Conservation (phyloP, 2,329 filamentous ascomycete genomes). For the Fusarium lyarnte region DNA sequence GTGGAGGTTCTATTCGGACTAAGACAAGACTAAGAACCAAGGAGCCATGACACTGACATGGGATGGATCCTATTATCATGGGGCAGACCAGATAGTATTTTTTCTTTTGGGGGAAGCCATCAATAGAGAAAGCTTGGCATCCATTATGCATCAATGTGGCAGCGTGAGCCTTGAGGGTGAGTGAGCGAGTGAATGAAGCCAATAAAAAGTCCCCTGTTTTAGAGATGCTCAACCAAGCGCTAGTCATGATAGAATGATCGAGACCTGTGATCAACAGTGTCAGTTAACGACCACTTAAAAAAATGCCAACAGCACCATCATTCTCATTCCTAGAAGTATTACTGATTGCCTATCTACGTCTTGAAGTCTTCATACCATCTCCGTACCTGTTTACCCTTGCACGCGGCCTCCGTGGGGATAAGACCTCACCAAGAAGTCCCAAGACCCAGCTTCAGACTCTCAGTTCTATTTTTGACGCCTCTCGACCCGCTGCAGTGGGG, state of each 20-base stretch:
- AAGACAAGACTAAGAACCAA: conserved; percentile 2
- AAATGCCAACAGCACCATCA: background rate
- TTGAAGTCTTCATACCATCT: background rate
- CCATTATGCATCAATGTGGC: conserved; percentile 1
- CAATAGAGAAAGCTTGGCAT: conserved; percentile 25
- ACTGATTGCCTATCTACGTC: background rate
- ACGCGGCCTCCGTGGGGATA: conserved; percentile 32
- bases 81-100: conserved; percentile 4
- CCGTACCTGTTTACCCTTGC: conserved; percentile 6
- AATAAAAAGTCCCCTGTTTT: conserved; percentile 31
- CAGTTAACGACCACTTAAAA: background rate
- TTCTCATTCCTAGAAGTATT: background rate
- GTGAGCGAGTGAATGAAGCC: background rate
- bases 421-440: background rate
- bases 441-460: conserved; percentile 23
- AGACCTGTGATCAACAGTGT: conserved; percentile 10
- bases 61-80: conserved; percentile 35
- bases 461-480: conserved; percentile 41
- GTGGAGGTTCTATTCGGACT: conserved; percentile 29
- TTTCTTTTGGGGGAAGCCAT: conserved; percentile 21
- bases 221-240: conserved; percentile 2
- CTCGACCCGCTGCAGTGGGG: conserved; percentile 28
- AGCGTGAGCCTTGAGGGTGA: background rate
- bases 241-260: conserved; percentile 6
- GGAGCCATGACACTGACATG: conserved; percentile 37